Conservation (phyloP, 148 eudicot genomes). For the Camellia sinensis region DNA sequence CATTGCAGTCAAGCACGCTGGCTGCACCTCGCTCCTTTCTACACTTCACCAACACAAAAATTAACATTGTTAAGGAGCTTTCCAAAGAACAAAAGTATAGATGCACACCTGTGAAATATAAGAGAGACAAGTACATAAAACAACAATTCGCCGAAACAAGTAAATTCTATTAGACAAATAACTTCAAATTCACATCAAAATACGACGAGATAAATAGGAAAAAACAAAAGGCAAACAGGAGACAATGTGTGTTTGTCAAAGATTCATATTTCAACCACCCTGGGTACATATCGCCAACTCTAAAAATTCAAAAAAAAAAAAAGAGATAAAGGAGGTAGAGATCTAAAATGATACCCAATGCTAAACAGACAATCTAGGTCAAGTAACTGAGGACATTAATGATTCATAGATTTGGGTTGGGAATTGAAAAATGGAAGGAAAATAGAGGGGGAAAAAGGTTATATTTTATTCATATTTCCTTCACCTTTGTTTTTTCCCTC, state of each 20-base stretch:
- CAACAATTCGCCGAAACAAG: not conserved
- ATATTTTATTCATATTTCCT: no score
- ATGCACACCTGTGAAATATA: slow-evolving; percentile 29
- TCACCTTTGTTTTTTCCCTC: no score
- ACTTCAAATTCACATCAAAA: not conserved
- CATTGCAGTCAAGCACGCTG: slow-evolving; percentile 8
- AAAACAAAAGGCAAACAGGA: no score
- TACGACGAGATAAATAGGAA: not conserved
- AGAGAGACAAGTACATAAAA: not conserved
- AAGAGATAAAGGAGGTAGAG: not conserved
- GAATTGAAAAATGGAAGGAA: no score
- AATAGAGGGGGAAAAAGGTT: no score
- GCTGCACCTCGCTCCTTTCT: slow-evolving; percentile 23
- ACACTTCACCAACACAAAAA: slow-evolving; percentile 20
- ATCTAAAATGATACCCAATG: no score
- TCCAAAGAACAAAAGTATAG: slow-evolving; percentile 32
- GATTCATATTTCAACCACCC: no score
- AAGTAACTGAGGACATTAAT: not conserved
- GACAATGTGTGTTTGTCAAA: no score
- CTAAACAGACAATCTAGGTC: not conserved
- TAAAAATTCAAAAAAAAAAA: no score
- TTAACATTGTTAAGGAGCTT: slow-evolving; percentile 15
- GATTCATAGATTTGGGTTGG: no score
- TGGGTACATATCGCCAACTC: no score
- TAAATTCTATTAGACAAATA: not conserved